These are phyloP conservation scores for Sphagnum magellanicum DNA, from an alignment of 228 moss, liverwort and hornwort genomes.

Conservation along the genomic window DNA sequence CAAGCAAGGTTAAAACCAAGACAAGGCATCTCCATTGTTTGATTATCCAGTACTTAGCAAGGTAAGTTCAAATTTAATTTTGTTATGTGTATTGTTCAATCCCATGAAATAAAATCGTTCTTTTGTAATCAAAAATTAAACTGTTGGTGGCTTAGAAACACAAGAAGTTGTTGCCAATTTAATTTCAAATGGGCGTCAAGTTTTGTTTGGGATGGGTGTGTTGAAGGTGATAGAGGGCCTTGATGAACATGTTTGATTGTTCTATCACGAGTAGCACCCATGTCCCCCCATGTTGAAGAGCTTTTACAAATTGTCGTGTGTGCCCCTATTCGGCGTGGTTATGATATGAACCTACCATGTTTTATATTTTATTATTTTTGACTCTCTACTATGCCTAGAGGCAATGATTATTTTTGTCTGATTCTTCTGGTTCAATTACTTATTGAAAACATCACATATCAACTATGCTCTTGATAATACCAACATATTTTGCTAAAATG, in stretches of 20 bases:
- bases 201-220: no score
- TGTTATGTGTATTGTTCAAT: background rate
- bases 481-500: no score
- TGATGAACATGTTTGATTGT: slow-evolving; percentile 54
- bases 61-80: slow-evolving; percentile 8
- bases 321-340: slow-evolving; percentile 38
- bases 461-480: no score
- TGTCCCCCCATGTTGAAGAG: slow-evolving; percentile 47
- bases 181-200: no score
- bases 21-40: slow-evolving; percentile 35
- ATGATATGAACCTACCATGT: slow-evolving; percentile 15
- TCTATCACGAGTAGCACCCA: slow-evolving; percentile 57
- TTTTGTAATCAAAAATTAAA: background rate
- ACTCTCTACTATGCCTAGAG: no score
- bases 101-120: background rate
- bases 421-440: no score
- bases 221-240: slow-evolving; percentile 46
- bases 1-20: slow-evolving; percentile 26
- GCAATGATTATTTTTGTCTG: no score
- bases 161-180: no score
- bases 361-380: no score
- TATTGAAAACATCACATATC: no score
- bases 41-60: slow-evolving; percentile 41
- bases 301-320: slow-evolving; percentile 33
- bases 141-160: no score